Evolutionary conservation across 192 early-diverging fungal genomes (phyloP), one percentile per base, ranked within the genome.

Genomic region (Entomortierella beljakovae): DNA sequence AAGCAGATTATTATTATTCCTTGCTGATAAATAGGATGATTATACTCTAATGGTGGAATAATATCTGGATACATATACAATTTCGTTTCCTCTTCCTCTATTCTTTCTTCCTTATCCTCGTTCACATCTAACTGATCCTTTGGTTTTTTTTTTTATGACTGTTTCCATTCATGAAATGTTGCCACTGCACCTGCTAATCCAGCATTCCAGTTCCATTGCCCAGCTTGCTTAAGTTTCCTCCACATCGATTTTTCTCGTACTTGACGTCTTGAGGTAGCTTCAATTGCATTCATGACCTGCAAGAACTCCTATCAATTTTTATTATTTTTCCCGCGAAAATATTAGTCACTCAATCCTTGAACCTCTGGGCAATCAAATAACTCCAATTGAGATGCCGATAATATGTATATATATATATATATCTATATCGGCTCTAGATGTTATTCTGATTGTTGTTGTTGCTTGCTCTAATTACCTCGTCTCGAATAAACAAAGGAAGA

Each of bases 141-240:
- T 69, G 13, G 6, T 22, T 58, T 15, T 58, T 38, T 2, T 34
- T 5, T 52, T 26, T 64, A 75, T 55, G 64, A 68, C 64, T 64
- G 73, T 43, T 76, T 79, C 74, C 74, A 79, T 32, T 57, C 67
- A 48, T 79, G 74, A 60, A 79, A 79, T 26, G 74, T 43, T 15
- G 15, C 48, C 22, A 79, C 67, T 6, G 74, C 55, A 40, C 74
- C 74, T 3, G 46, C 74, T 5, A 79, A 31, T 70, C 74, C 74
- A 3, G 74, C 74, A 28, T 79, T 79, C 74, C 74, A 79, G 35
- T 79, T 79, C 28, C 74, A 50, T 22, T 79, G 66, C 23, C 67
- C 74, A 22, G 67, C 74, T 29, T 38, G 55, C 52, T 79, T 79
- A 35, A 79, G 28, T 64, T 79, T 79, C 31, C 67, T 13, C 74